phyloP scores from a whole-genome alignment of 2,329 filamentous ascomycete species.

The Diaporthe australafricana region DNA sequence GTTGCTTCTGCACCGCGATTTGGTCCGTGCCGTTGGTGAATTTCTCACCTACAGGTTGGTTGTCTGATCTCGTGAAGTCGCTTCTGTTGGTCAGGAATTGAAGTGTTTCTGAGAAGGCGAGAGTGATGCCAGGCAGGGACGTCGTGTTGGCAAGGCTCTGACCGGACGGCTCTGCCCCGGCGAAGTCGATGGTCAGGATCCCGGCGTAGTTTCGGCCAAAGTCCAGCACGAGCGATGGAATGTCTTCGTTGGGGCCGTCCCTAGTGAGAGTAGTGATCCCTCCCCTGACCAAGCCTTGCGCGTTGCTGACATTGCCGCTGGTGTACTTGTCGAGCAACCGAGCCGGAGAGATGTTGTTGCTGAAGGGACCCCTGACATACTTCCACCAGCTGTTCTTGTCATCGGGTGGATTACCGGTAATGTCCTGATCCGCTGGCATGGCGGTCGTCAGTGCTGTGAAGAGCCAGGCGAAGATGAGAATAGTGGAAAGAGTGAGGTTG shows the following conservation, averaged over 20 bases:
- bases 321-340: constrained; percentile 42
- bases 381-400: constrained; percentile 33
- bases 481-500: background rate
- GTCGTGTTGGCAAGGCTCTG: constrained; percentile 38
- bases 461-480: background rate
- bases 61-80: constrained; percentile 62
- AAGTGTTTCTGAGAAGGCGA: constrained; percentile 62
- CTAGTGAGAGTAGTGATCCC: constrained; percentile 48
- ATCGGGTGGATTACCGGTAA: background rate
- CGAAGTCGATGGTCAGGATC: constrained; percentile 55
- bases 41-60: constrained; percentile 46
- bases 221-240: constrained; percentile 58
- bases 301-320: constrained; percentile 52
- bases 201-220: constrained; percentile 62
- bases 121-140: constrained; percentile 52
- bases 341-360: constrained; percentile 27
- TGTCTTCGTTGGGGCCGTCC: constrained; percentile 32
- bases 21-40: constrained; percentile 62
- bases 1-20: constrained; percentile 55
- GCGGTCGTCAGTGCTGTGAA: background rate
- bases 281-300: constrained; percentile 47
- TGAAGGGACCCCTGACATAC: constrained; percentile 36
- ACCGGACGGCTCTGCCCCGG: constrained; percentile 45
- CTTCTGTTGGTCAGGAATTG: constrained; percentile 56
- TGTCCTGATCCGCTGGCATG: background rate